Conservation (phyloP, 192 early-diverging fungal species). For the Podila epicladia region DNA sequence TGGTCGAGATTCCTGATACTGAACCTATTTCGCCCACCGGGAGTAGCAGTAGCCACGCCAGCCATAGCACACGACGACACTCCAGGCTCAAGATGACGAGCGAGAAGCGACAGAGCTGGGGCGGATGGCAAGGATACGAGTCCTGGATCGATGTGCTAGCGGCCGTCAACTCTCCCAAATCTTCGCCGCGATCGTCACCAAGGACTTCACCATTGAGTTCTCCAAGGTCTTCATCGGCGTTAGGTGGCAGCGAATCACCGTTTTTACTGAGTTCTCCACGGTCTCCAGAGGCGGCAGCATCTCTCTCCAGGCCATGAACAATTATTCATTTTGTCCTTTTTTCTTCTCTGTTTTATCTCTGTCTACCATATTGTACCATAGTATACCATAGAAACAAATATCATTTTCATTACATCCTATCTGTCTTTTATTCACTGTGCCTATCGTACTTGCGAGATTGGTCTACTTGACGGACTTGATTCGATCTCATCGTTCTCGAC, state of each 20-base stretch:
- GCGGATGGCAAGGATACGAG: slow-evolving; percentile 51
- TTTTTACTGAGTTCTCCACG: no score
- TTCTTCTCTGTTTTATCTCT: no score
- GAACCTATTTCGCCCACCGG: slow-evolving; percentile 32
- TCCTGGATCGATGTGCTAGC: slow-evolving; percentile 43
- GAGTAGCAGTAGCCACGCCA: slow-evolving; percentile 6
- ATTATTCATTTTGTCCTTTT: no score
- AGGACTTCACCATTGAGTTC: slow-evolving; percentile 29
- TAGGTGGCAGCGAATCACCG: no score
- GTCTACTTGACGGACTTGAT: neutral
- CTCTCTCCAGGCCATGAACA: no score
- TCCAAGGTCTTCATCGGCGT: neutral
- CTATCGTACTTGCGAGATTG: no score
- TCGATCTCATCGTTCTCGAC: neutral
- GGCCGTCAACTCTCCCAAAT: slow-evolving; percentile 26
- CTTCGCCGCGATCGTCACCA: slow-evolving; percentile 24
- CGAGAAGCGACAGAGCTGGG: slow-evolving; percentile 28
- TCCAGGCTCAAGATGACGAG: neutral
- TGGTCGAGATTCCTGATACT: neutral
- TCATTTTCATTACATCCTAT: no score
- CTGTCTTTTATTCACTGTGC: no score
- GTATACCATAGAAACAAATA: no score
- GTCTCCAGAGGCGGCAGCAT: no score
- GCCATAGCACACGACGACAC: neutral
- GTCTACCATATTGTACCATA: no score